Base-by-base conservation (phyloP, 2,329 filamentous ascomycete genomes). In the Blastomyces gilchristii region DNA sequence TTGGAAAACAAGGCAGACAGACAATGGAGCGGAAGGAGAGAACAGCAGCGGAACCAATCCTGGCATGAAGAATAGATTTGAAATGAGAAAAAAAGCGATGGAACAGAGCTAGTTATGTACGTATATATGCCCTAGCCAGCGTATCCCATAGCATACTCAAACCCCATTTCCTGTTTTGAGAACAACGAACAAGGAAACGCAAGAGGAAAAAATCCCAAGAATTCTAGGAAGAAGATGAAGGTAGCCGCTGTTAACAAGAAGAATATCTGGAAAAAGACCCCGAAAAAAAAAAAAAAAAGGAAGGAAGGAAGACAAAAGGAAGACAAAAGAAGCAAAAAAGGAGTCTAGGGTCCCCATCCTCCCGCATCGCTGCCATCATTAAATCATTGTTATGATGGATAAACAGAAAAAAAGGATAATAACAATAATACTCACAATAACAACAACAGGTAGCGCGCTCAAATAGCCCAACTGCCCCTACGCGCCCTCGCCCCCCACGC, bases 391-490 rank as follows among this genome's bases (percentile, higher is more conserved):
- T 47, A 47, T 47, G 8, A n/a, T 25, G 52, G 25, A 22, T 16
- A 49, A 50, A 37, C 34, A 45, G 18, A 57, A 50, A 34, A 39
- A 47, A 31, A 0, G 6, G 47, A 43, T 43, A 41, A 41, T n/a
- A 37, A 34, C 28, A 37, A 53, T 28, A 53, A 14, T 14, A 53
- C 5, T 34, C 49, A 52, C 12, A 45, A 45, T 16, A 58, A 45
- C n/a, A 45, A 1, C 9, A 45, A 6, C 9, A 43, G 43, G 6
- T 49, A 18, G 12, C 49, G 39, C 8, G 4, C 47, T 71, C 66
- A 89, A 63, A 88, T 82, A 52, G 87, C 88, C 88, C 88, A 91
- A 69, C 87, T 90, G 63, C 88, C 88, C 63, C 68, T 71, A 60
- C 75, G 69, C 64, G 76, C 75, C 18, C 71, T 78, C 58, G 89